phyloP scores from a whole-genome alignment of 805 yeast species.

The Hagleromyces aurorensis region DNA sequence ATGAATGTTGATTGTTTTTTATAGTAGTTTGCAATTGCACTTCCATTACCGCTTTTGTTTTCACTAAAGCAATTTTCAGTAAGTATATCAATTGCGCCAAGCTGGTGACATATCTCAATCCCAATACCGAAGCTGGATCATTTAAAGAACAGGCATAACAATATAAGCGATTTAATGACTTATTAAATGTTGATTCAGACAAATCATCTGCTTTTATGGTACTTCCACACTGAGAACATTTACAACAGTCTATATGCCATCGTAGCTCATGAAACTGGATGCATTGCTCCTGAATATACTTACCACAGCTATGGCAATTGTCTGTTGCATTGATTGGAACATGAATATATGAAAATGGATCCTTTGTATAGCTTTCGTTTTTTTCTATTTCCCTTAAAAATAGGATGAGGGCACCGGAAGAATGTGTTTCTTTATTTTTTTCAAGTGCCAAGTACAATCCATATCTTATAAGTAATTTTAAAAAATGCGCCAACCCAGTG shows the following conservation, averaged over 20 bases:
- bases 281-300: conserved; percentile 82
- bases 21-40: conserved; percentile 22
- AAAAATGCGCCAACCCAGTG: conserved; percentile 86
- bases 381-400: conserved; percentile 49
- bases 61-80: conserved; percentile 72
- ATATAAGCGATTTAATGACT: conserved; percentile 32
- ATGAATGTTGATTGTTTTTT: conserved; percentile 6
- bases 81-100: conserved; percentile 68
- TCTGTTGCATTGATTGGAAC: conserved; percentile 63
- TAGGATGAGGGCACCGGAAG: conserved; percentile 53
- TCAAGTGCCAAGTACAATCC: conserved; percentile 75
- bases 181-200: conserved; percentile 42
- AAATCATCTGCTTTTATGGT: conserved; percentile 33
- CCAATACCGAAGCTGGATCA: conserved; percentile 42
- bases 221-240: conserved; percentile 53
- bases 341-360: conserved; percentile 35
- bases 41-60: conserved; percentile 59
- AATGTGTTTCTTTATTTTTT: conserved; percentile 47
- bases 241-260: conserved; percentile 78
- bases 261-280: conserved; percentile 49
- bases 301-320: conserved; percentile 60
- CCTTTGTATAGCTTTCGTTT: conserved; percentile 34
- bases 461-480: conserved; percentile 73
- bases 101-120: conserved; percentile 57
- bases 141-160: conserved; percentile 58